Base-by-base conservation (phyloP, 2,329 filamentous ascomycete genomes). In the Conoideocrella luteorostrata region DNA sequence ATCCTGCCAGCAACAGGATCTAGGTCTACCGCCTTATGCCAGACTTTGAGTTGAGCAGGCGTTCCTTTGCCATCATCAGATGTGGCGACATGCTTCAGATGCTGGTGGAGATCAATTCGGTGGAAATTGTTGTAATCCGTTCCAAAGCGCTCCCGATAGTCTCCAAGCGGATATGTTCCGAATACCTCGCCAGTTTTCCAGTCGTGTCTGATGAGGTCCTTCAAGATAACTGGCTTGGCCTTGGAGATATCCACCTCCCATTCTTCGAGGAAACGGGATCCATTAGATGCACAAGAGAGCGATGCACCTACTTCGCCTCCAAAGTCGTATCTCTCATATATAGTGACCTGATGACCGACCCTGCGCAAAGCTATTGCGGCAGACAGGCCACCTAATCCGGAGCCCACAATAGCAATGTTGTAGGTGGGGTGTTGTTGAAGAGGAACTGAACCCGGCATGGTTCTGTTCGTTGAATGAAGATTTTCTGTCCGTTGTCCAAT, bases 121-220 rank as follows among this genome's bases (percentile, higher is more conserved):
- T 82, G 78, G 54, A 82, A 82, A 73, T 80, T 81, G 58, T 80
- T 75, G 58, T 82, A 80, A 9, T 74, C 63, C 22, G 76, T 72
- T 21, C 77, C 78, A 74, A 77, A 83, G 43, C 67, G 68, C 56
- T 75, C 61, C 53, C 82, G 71, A 49, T 84, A 84, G 54, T 83
- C 78, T 18, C 63, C 69, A 10, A 84, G 61, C 48, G 74, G 71
- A 50, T 79, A 81, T 3, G 77, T 72, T 49, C 71, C 80, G 22
- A 74, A 67, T 0, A 75, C 70, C 56, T 81, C 70, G 1, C 80
- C 80, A 2, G 77, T 82, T 51, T 73, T 68, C 78, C 78, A 83
- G 57, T 82, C 77, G 6, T 74, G 74, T 50, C 76, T 78, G 60
- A 84, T 81, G 37, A 84, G 66, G 49, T 75, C 75, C 53, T 68